Conservation (phyloP, 345 rosid genomes). For the Salix arbutifolia region DNA sequence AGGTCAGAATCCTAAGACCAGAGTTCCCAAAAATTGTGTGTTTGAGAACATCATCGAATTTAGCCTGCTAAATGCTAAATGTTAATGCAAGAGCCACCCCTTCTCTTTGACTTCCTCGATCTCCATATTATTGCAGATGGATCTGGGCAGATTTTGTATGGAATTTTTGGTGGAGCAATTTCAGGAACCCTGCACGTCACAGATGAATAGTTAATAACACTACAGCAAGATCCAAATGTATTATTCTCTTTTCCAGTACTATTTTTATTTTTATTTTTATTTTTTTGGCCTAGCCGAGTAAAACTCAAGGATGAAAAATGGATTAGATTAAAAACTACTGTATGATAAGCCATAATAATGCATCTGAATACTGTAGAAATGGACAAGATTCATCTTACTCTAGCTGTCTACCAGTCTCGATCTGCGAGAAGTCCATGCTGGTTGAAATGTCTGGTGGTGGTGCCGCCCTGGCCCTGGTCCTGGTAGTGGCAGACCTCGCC, state of each 20-base stretch:
- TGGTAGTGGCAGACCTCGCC: background rate
- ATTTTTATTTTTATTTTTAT: no score
- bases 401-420: slow-evolving; percentile 44
- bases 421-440: slow-evolving; percentile 67
- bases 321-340: no score
- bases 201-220: background rate
- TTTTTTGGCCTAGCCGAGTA: no score
- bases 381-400: slow-evolving; percentile 35
- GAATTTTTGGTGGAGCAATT: slow-evolving; percentile 54
- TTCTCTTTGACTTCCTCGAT: slow-evolving; percentile 50
- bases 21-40: background rate
- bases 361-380: background rate
- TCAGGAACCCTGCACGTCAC: slow-evolving; percentile 54
- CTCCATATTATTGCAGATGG: slow-evolving; percentile 24
- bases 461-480: slow-evolving; percentile 1
- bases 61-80: background rate
- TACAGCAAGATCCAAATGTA: background rate
- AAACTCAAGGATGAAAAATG: no score
- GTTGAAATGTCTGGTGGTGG: slow-evolving; percentile 32
- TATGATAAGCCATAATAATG: no score
- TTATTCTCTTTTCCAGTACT: background rate
- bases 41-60: background rate
- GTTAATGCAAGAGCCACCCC: slow-evolving; percentile 10
- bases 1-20: background rate
- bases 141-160: slow-evolving; percentile 20